Base-by-base conservation (phyloP, 2,329 filamentous ascomycete species). In the Colletotrichum scovillei region DNA sequence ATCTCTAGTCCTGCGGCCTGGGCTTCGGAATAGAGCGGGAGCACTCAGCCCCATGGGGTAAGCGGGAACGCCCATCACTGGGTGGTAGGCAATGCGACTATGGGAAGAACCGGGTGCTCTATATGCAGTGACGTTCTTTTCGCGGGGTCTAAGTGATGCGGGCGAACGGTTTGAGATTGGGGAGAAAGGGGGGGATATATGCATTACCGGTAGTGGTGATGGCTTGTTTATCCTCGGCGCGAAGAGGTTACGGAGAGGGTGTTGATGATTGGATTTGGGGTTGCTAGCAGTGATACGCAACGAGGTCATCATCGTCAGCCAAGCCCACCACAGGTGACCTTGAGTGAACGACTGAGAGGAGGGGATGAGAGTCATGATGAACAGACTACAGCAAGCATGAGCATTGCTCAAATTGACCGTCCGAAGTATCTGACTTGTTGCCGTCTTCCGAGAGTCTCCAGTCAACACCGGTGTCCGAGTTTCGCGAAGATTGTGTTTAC, bases 11-110 rank as follows among this genome's bases (percentile, higher is more conserved):
- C 66, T 49, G 35, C 9, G 49, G 22, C 32, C 58, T 63, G 16
- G 9, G 24, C 16, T 16, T 73, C 71, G 71, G 71, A 62, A 73
- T 57, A 70, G 67, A 73, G 71, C 71, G 71, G 71, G 67, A 73
- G 71, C 32, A 62, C 46, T 46, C 59, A 52, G 60, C 26, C 71
- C 67, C 67, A 63, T 73, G 71, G 71, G 71, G 67, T 70, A 70
- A 66, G 71, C 22, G 55, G 62, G 71, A 65, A 67, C 16, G 60
- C 32, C 60, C 38, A 73, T 73, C 70, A 65, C 58, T 68, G 60
- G 19, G 70, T 38, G 35, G 64, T 12, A 26, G n/a, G 57, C 38
- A 58, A 58, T 69, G 64, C 22, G 65, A 38, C 56, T 30, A 57
- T 46, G 71, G 71, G 46, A 73, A 55, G 67, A 73, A 73, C 67